Base-by-base conservation (phyloP, 768 basidiomycete genomes). In the Trametes cingulata region DNA sequence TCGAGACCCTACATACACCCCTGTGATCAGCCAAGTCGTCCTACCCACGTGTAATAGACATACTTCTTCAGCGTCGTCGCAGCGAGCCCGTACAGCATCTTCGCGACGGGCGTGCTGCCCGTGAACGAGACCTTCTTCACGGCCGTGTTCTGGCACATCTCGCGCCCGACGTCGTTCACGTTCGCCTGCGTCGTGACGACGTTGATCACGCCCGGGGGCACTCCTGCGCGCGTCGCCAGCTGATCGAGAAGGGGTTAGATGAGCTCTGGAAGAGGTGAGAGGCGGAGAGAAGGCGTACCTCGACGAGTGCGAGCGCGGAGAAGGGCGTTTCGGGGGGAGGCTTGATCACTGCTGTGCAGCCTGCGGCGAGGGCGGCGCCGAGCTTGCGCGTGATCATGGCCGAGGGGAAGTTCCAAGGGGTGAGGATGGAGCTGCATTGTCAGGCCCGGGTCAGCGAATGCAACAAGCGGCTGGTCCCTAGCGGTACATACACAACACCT, bases 301-400 rank as follows among this genome's bases (percentile, higher is more conserved):
- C 95, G n/a, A 86, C 88, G 20, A 98, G 79, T 5, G 96, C 97
- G 12, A 98, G 82, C 9, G 87, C 85, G 29, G 93, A 93, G 76
- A 93, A 97, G 1, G 97, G 97, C 0, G 97, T 93, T 74, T 99
- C 97, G 0, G 93, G 84, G 0, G 97, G 88, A 1, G 95, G 95
- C 68, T 98, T 98, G 73, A 98, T 87, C 47, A 99, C 95, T 0
- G 87, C 82, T 0, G 96, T 97, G 71, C 96, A 98, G n/a, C 97
- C 97, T 15, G 94, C 94, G 1, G 95, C 96, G 15, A 98, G 82
- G 22, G 92, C 93, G 27, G 93, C 85, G 25, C 85, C 92, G 15
- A 94, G 77, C 73, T 95, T 95, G n/a, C 93, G 87, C 0, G 90
- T 90, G 20, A 93, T 90, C 93, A 95, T 95, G 0, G 93, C 92